Percentiles rank a stretch among this genome's conserved stretches.
phyloP scores from a whole-genome alignment of 208 protist genomes.

The Crithidia brevicula region DNA sequence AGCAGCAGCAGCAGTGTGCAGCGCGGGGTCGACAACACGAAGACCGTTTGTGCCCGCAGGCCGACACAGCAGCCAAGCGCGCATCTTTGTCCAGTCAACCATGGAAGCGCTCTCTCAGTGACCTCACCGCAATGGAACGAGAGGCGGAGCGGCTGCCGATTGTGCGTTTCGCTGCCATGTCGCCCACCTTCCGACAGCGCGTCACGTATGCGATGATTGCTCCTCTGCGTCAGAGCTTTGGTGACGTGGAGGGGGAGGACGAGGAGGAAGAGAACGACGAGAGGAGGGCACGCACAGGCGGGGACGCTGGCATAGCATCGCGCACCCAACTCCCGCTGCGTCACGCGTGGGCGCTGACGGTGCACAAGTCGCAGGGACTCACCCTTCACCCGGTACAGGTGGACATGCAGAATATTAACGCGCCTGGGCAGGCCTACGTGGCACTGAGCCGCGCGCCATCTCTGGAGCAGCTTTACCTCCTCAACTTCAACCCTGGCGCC shows the following conservation, averaged over 20 bases:
- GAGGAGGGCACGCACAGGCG: background rate
- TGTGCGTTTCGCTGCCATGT: conserved; percentile 38
- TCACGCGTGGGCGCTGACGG: conserved; percentile 94
- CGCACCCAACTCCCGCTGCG: conserved; percentile 88
- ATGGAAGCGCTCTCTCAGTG: conserved; percentile 35
- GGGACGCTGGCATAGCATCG: conserved; percentile 31
- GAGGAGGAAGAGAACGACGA: background rate
- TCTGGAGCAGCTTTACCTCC: conserved; percentile 50
- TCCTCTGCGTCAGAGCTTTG: background rate
- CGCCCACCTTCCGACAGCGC: background rate
- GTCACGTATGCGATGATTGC: conserved; percentile 9
- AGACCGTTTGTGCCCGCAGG: no score
- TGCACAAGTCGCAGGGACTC: conserved; percentile 96
- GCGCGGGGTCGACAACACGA: no score
- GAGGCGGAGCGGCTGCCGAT: conserved; percentile 45
- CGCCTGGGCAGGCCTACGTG: conserved; percentile 80
- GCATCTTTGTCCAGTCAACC: no score
- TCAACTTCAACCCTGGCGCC: conserved; percentile 41
- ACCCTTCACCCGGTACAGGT: conserved; percentile 67
- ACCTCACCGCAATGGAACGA: conserved; percentile 28
- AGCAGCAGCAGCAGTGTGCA: no score
- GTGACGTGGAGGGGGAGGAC: background rate
- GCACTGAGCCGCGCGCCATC: conserved; percentile 64
- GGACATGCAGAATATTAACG: conserved; percentile 58
- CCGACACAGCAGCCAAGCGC: no score